phyloP scores from a whole-genome alignment of 2,329 filamentous ascomycete genomes.

The Hymenoscyphus linearis region DNA sequence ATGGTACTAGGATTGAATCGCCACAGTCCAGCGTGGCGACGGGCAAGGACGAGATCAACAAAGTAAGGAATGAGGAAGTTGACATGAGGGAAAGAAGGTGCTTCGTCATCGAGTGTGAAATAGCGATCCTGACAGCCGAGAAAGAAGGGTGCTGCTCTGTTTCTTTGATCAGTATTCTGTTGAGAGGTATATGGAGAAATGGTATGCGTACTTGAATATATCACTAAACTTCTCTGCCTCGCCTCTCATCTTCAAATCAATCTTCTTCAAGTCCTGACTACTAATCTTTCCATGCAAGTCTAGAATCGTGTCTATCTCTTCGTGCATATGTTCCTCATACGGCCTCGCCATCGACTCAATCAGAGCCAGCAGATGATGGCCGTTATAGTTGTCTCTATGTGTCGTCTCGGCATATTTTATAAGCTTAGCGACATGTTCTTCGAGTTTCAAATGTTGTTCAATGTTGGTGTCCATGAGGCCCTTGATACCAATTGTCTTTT shows the following conservation, averaged over 20 bases:
- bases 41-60: constrained; percentile 24
- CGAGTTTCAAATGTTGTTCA: constrained; percentile 34
- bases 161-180: neutral
- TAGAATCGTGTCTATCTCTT: constrained; percentile 29
- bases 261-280: constrained; percentile 14
- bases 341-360: constrained; percentile 24
- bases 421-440: constrained; percentile 28
- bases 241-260: constrained; percentile 15
- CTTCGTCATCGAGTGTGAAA: constrained; percentile 16
- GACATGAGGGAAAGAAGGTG: constrained; percentile 23
- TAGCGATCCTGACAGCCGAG: constrained; percentile 16
- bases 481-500: constrained; percentile 27
- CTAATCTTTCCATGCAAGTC: constrained; percentile 19
- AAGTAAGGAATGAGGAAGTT: constrained; percentile 18
- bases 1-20: constrained; percentile 29
- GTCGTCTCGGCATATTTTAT: constrained; percentile 27
- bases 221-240: constrained; percentile 21
- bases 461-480: constrained; percentile 32
- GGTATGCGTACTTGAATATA: constrained; percentile 21
- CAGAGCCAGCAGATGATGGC: constrained; percentile 22
- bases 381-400: constrained; percentile 22
- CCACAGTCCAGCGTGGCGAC: constrained; percentile 26
- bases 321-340: constrained; percentile 29
- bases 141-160: constrained; percentile 22
- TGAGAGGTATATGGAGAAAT: neutral